Conservation (phyloP, 2,329 filamentous ascomycete genomes). For the Plenodomus biglobosus region DNA sequence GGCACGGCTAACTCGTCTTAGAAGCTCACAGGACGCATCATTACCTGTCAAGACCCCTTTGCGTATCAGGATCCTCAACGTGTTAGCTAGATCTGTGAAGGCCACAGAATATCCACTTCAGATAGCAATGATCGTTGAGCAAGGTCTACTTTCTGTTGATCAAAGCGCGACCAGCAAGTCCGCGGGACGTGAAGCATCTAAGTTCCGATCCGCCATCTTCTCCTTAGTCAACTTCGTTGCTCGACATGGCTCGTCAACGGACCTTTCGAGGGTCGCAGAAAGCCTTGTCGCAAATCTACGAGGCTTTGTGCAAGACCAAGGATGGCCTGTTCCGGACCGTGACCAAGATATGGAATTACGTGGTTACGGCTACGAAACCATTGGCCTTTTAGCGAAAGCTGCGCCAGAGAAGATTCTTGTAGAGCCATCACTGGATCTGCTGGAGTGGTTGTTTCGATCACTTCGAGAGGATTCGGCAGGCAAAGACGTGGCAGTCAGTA, state of each 20-base stretch:
- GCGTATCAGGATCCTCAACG: constrained; percentile 72
- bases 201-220: constrained; percentile 80
- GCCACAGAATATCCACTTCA: constrained; percentile 70
- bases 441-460: constrained; percentile 80
- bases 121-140: constrained; percentile 69
- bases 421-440: constrained; percentile 56
- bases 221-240: constrained; percentile 86
- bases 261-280: constrained; percentile 66
- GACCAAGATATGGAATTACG: constrained; percentile 66
- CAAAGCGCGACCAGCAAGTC: constrained; percentile 41
- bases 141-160: constrained; percentile 59
- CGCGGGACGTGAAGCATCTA: constrained; percentile 71
- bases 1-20: neutral
- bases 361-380: constrained; percentile 83
- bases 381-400: constrained; percentile 75
- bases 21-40: constrained; percentile 43
- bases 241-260: constrained; percentile 64
- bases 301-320: constrained; percentile 75
- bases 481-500: constrained; percentile 76
- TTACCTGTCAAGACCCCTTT: constrained; percentile 63
- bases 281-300: constrained; percentile 69
- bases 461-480: constrained; percentile 76
- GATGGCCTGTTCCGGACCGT: constrained; percentile 70
- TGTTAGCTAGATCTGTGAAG: constrained; percentile 74
- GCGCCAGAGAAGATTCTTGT: constrained; percentile 60